Percentiles rank a stretch among this genome's conserved stretches.
Conservation (phyloP, 352 stramenopile species). For the Phytopythium vexans region DNA sequence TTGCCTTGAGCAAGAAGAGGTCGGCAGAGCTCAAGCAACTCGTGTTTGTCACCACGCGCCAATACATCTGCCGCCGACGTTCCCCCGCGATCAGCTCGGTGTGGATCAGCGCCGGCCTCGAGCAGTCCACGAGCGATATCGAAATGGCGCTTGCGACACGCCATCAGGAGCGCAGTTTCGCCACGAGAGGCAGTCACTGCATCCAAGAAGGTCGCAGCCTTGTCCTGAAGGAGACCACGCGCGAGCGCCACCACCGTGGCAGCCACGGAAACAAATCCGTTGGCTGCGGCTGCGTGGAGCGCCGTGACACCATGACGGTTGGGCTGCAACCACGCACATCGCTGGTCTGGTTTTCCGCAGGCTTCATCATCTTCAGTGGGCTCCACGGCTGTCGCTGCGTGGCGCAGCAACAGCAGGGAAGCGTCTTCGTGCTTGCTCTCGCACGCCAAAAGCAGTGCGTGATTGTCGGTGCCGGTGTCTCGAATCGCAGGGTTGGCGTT, state of each 20-base stretch:
- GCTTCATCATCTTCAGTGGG: neutral
- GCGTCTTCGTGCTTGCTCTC: constrained; percentile 48
- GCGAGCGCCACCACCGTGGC: constrained; percentile 21
- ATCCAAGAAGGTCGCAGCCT: constrained; percentile 34
- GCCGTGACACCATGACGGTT: constrained; percentile 59
- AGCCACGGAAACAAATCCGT: constrained; percentile 20
- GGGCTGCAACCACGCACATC: constrained; percentile 28
- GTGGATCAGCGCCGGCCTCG: constrained; percentile 35
- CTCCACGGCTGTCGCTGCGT: neutral
- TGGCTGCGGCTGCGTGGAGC: constrained; percentile 52
- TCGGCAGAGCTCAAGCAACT: constrained; percentile 43
- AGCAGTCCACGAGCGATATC: constrained; percentile 41
- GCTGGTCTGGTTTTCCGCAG: too few relatives aligned
- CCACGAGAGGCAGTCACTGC: constrained; percentile 37
- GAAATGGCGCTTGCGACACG: constrained; percentile 51
- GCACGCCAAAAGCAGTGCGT: constrained; percentile 57
- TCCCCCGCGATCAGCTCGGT: constrained; percentile 39
- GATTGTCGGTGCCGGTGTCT: constrained; percentile 38
- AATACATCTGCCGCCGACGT: constrained; percentile 51
- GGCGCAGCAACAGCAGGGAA: constrained; percentile 37
- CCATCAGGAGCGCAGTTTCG: constrained; percentile 64
- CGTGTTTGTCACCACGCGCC: constrained; percentile 42
- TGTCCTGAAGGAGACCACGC: constrained; percentile 5
- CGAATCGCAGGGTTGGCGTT: constrained; percentile 26
- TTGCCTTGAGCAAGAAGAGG: neutral